Percentiles rank a stretch among this genome's conserved stretches.
These are phyloP conservation scores for Rehmannia glutinosa DNA, from an alignment of 257 asterid species.

Conservation along the genomic window DNA sequence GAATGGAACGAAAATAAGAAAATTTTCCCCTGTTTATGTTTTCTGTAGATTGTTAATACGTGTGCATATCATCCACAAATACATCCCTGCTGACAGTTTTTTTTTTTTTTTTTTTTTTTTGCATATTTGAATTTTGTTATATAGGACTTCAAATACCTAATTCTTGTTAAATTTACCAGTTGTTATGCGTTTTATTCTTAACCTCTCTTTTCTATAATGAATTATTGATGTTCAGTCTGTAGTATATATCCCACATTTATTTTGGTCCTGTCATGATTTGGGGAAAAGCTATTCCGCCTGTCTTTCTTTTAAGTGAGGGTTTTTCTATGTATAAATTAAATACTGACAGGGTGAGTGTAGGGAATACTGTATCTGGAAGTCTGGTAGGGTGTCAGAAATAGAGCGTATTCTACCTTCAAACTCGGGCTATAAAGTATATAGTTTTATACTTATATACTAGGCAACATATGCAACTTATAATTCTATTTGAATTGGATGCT, in stretches of 20 bases:
- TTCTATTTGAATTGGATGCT: too few relatives aligned
- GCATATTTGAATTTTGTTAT: not conserved
- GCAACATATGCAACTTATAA: too few relatives aligned
- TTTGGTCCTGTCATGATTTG: not conserved
- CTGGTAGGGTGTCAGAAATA: not conserved
- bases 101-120: not conserved
- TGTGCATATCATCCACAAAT: conserved; percentile 1
- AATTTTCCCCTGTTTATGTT: not conserved
- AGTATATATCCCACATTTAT: not conserved
- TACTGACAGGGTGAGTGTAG: not conserved
- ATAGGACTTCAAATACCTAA: not conserved
- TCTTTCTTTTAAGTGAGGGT: not conserved
- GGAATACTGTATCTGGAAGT: not conserved
- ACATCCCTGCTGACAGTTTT: too few relatives aligned
- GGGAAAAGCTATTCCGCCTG: not conserved
- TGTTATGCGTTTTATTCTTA: too few relatives aligned
- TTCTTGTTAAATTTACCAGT: not conserved
- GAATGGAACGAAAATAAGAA: not conserved
- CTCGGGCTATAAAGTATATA: not conserved
- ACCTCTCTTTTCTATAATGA: too few relatives aligned
- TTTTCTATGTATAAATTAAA: not conserved
- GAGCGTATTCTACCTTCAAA: not conserved
- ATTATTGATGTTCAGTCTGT: not conserved
- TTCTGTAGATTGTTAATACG: not conserved
- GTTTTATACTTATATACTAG: too few relatives aligned